Conservation (phyloP, 345 rosid species). For the Aurinia saxatilis region DNA sequence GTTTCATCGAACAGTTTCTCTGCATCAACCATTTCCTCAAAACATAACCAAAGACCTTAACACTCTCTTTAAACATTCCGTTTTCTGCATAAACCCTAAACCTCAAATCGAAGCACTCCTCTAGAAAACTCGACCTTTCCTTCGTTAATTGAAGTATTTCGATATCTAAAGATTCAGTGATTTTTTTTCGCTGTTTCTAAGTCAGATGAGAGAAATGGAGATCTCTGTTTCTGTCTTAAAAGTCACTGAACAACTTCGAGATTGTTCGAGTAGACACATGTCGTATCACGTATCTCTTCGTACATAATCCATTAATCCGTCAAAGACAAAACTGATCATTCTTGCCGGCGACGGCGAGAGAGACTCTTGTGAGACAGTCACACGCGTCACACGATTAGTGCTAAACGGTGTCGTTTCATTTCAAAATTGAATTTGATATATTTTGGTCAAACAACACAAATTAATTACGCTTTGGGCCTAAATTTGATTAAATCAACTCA, state of each 20-base stretch:
- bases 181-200: not conserved
- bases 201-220: not conserved
- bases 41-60: conserved; percentile 44
- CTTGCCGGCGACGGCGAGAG: conserved; percentile 7
- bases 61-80: conserved; percentile 41
- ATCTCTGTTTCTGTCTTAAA: not conserved
- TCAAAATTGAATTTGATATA: not conserved
- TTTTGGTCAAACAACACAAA: not conserved
- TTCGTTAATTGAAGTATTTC: conserved; percentile 26
- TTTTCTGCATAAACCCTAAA: conserved; percentile 55
- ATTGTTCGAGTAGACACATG: too few species aligned
- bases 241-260: too few species aligned
- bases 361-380: not conserved
- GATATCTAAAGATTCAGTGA: conserved; percentile 17
- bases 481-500: not conserved
- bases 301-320: too few species aligned
- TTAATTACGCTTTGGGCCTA: not conserved
- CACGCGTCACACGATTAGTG: not conserved
- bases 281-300: too few species aligned
- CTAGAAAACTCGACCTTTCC: conserved; percentile 23
- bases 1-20: conserved; percentile 61
- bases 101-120: conserved; percentile 45
- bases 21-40: conserved; percentile 34
- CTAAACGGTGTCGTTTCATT: not conserved
- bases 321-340: not conserved